Conservation (phyloP, 306 rosid genomes). For the Vigna reflexopilosa region DNA sequence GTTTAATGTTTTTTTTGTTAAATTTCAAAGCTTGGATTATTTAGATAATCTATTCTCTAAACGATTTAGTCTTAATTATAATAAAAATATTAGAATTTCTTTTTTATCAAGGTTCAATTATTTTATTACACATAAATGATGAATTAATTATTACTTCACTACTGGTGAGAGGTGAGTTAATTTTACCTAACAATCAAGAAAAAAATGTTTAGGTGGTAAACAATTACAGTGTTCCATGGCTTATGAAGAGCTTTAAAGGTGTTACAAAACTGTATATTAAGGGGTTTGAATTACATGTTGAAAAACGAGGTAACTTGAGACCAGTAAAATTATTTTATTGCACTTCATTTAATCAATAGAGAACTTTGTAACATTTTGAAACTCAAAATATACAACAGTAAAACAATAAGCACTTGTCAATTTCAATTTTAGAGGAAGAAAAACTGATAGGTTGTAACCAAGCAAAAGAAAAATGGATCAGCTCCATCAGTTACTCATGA, state of each 20-base stretch:
- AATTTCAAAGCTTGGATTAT: no score
- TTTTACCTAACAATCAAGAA: not conserved
- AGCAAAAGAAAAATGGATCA: not conserved
- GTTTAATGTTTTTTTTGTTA: no score
- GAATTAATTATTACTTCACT: no score
- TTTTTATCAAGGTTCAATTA: no score
- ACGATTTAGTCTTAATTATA: no score
- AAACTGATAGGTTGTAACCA: not conserved
- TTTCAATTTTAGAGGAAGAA: not conserved
- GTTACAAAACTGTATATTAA: not conserved
- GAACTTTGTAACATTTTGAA: not conserved
- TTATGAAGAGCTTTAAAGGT: not conserved
- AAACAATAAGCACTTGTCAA: not conserved
- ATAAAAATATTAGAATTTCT: no score
- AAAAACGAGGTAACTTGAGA: not conserved
- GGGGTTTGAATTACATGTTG: not conserved
- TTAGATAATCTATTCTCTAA: no score
- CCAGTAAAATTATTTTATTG: not conserved
- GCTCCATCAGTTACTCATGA: slow-evolving; percentile 5
- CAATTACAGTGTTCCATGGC: no score
- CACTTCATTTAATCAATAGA: not conserved
- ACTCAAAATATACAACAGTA: not conserved
- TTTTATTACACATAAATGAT: no score
- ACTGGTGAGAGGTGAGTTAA: no score
- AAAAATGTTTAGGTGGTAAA: not conserved